Percentiles rank a stretch among this genome's conserved stretches.
phyloP scores from a whole-genome alignment of 1,284 basidiomycete genomes.

The Trichosporon faecale region DNA sequence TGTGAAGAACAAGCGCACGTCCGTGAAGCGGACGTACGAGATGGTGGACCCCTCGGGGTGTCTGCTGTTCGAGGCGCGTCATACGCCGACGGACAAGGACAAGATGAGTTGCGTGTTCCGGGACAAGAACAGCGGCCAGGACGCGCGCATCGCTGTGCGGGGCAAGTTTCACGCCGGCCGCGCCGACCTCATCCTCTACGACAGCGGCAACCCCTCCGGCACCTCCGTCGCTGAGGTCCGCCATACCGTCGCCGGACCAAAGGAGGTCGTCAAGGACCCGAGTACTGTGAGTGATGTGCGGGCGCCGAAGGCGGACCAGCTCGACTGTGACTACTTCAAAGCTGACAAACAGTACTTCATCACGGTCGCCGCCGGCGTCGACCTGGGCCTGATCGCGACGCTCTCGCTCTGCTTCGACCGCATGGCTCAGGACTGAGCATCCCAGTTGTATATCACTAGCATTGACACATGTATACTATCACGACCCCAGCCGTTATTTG shows the following conservation, averaged over 20 bases:
- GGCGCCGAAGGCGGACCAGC: too few relatives aligned
- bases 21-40: slow-evolving; percentile 4
- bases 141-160: neutral
- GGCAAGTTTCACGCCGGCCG: slow-evolving; percentile 4
- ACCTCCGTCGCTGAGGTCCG: neutral
- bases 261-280: slow-evolving; percentile 5
- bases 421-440: neutral
- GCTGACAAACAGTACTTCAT: slow-evolving; percentile 5
- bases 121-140: neutral
- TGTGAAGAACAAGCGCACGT: slow-evolving; percentile 9
- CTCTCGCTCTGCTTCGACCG: slow-evolving; percentile 2
- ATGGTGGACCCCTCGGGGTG: neutral
- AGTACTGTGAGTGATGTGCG: slow-evolving; percentile 1
- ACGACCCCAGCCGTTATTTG: neutral
- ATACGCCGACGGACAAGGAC: neutral
- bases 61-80: neutral
- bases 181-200: neutral
- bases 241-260: neutral
- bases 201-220: neutral
- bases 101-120: slow-evolving; percentile 8
- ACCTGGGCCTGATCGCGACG: slow-evolving; percentile 9
- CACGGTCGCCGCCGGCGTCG: slow-evolving; percentile 11
- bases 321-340: too few relatives aligned
- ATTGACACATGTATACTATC: neutral
- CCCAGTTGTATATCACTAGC: neutral